Base-by-base conservation (phyloP, 192 early-diverging fungal species). In the Podila epicladia region DNA sequence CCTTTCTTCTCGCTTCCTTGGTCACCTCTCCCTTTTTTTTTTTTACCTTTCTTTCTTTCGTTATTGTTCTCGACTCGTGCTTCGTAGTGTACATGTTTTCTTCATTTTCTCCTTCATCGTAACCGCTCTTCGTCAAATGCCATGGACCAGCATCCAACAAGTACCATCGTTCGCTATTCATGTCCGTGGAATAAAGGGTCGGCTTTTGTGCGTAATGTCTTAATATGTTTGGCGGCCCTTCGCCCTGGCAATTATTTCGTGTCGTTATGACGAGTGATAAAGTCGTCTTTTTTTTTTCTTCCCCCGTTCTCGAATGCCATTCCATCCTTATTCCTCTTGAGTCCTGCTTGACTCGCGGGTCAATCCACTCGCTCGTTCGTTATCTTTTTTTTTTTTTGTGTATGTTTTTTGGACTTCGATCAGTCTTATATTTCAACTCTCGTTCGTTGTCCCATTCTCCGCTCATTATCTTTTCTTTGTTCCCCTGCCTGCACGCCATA, bases 321-420 rank as follows among this genome's bases (percentile, higher is more conserved):
- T 71, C 69, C 59, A 50, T 71, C 69, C 69, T 71, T 71, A 53
- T 57, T 71, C 45, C 31, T 31, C 32, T 55, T n/a, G 53, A 20
- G n/a, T 26, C 53, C 24, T 26, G 20, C 53, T 55, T 26, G 20
- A 12, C n/a, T 22, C 53, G 8, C 26, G 17, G 19, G 19, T 53
- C 50, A 8, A 2, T 22, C 24, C 53, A 24, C 53, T 55, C 53
- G 6, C 17, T 55, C 28, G 26, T 57, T 62, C 13, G 17, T 13
- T 62, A 11, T 53, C 58, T 13, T 49, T 70, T 51, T 45, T 29
- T n/a, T 67, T 20, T 48, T 41, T 15, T 1, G 9, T 22, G n/a
- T n/a, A n/a, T n/a, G n/a, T 67, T 20, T 48, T 41, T 15, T 1
- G 9, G 15, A 17, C 20, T 19, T 62, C 19, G 19, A 49, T 22